phyloP scores from a whole-genome alignment of 805 yeast species.

The Teunomyces cretensis region DNA sequence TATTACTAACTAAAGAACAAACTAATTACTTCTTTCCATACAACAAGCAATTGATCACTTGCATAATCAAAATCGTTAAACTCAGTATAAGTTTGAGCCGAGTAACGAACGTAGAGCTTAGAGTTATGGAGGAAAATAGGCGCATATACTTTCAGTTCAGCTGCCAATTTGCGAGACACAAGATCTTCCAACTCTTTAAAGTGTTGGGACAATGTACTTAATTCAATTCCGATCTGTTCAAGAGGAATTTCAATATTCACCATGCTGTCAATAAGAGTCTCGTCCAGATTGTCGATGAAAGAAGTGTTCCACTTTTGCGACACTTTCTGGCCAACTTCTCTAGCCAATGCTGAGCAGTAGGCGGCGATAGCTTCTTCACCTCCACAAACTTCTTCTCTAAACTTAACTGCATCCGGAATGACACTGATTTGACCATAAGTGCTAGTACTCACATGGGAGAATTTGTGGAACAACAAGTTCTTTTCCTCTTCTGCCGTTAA shows the following conservation, averaged over 20 bases:
- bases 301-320: conserved; percentile 38
- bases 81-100: conserved; percentile 62
- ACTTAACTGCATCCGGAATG: conserved; percentile 49
- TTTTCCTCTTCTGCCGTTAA: conserved; percentile 18
- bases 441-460: conserved; percentile 50
- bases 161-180: conserved; percentile 7
- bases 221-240: conserved; percentile 9
- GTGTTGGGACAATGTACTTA: conserved; percentile 7
- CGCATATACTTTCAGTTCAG: conserved; percentile 40
- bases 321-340: conserved; percentile 40
- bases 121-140: conserved; percentile 45
- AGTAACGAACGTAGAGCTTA: conserved; percentile 40
- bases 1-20: not conserved
- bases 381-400: conserved; percentile 54
- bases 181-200: not conserved
- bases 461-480: conserved; percentile 42
- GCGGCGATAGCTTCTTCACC: conserved; percentile 54
- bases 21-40: conserved; percentile 3
- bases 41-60: conserved; percentile 36
- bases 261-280: conserved; percentile 41
- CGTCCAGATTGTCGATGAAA: conserved; percentile 34
- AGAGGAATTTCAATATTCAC: conserved; percentile 43
- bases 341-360: conserved; percentile 49
- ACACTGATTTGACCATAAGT: conserved; percentile 44
- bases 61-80: conserved; percentile 52